Conservation (phyloP, 805 yeast species). For the Nakazawaea sp. region DNA sequence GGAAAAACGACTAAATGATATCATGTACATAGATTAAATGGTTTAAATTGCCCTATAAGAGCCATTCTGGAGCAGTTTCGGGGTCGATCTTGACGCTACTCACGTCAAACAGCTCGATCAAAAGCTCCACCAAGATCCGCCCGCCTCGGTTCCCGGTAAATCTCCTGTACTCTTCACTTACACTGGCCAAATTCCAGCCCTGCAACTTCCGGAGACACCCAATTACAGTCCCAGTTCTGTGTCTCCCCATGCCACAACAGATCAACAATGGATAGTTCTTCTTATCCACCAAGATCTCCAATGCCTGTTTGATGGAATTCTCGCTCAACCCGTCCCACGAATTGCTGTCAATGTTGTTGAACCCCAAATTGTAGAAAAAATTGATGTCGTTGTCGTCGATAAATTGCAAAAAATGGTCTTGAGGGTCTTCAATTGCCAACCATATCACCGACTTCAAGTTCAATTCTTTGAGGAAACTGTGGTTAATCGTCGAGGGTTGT, state of each 20-base stretch:
- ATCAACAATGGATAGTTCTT: slow-evolving; percentile 80
- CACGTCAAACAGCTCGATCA: slow-evolving; percentile 69
- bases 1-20: not conserved
- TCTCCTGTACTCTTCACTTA: slow-evolving; percentile 88
- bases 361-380: slow-evolving; percentile 76
- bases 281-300: slow-evolving; percentile 65
- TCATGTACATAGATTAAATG: not conserved
- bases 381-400: slow-evolving; percentile 66
- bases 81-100: slow-evolving; percentile 33
- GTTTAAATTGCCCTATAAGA: slow-evolving; percentile 14
- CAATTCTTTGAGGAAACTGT: slow-evolving; percentile 72
- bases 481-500: slow-evolving; percentile 91
- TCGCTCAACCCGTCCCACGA: slow-evolving; percentile 97
- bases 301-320: slow-evolving; percentile 68
- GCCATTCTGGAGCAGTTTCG: slow-evolving; percentile 42
- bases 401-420: slow-evolving; percentile 77
- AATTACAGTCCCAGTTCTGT: slow-evolving; percentile 92
- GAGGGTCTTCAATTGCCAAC: slow-evolving; percentile 95
- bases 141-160: slow-evolving; percentile 94
- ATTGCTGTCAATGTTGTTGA: slow-evolving; percentile 41
- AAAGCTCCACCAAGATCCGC: slow-evolving; percentile 81
- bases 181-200: slow-evolving; percentile 95
- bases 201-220: slow-evolving; percentile 90
- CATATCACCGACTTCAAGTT: slow-evolving; percentile 78
- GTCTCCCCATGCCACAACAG: slow-evolving; percentile 98